phyloP scores from a whole-genome alignment of 306 rosid genomes.

The Trifolium subterraneum region DNA sequence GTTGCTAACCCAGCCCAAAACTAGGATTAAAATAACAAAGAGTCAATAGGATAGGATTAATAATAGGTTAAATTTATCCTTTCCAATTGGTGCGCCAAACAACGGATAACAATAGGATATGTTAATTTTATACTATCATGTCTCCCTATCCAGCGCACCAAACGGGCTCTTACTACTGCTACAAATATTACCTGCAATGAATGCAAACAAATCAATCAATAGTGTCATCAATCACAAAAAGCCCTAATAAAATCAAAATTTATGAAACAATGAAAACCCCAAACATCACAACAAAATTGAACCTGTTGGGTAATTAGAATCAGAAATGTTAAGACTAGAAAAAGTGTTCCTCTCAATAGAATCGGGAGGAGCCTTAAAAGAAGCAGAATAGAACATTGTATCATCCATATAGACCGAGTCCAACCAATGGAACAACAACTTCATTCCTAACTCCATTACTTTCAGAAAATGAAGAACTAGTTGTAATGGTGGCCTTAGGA shows the following conservation, averaged over 20 bases:
- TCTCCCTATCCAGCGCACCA: too few relatives aligned
- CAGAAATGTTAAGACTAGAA: slow-evolving; percentile 72
- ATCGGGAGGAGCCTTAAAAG: slow-evolving; percentile 80
- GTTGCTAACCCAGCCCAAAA: too few relatives aligned
- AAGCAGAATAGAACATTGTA: slow-evolving; percentile 82
- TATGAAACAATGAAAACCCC: neutral
- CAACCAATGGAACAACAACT: neutral
- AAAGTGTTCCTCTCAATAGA: slow-evolving; percentile 77
- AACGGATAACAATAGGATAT: too few relatives aligned
- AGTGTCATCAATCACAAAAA: neutral
- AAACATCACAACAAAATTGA: neutral
- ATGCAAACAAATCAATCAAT: slow-evolving; percentile 47
- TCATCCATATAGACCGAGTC: slow-evolving; percentile 77
- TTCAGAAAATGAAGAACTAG: slow-evolving; percentile 39
- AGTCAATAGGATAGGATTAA: too few relatives aligned
- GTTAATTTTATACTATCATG: too few relatives aligned
- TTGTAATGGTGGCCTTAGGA: slow-evolving; percentile 40
- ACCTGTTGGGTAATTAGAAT: slow-evolving; percentile 61
- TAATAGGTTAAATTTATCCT: too few relatives aligned
- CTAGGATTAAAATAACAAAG: too few relatives aligned
- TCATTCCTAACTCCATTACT: slow-evolving; percentile 38
- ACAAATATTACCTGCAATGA: slow-evolving; percentile 66
- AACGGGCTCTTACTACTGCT: too few relatives aligned
- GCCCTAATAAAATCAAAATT: neutral
- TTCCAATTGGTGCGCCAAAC: too few relatives aligned